Base-by-base conservation (phyloP, 352 stramenopile species). In the Globisporangium takayamanum region DNA sequence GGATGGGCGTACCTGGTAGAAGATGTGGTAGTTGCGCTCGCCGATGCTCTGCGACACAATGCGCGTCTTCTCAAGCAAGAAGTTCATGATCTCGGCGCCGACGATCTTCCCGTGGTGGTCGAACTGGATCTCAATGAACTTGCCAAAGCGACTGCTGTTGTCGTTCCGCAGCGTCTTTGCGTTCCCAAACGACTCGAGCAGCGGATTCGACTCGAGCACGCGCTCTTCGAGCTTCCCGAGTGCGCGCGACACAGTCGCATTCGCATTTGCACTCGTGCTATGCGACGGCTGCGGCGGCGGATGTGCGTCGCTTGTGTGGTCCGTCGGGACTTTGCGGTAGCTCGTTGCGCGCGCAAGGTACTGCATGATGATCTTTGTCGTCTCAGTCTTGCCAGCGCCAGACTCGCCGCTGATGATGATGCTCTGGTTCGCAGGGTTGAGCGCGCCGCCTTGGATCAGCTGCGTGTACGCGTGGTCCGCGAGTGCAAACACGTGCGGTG, bases 91-190 rank as follows among this genome's bases (percentile, higher is more conserved):
- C 68, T 94, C 82, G 18, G 84, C 84, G 22, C 88, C 84, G 2
- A 95, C 83, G 59, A 97, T 97, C 63, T 92, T 95, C 50, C 89
- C 89, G 49, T 95, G 85, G 60, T 94, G 83, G 62, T 95, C 87
- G 68, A 99, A 99, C 50, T 92, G 85, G 64, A 99, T 97, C 74
- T 98, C 91, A 53, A 98, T 98, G 60, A 98, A 98, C 74, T 99
- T 98, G 50, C 96, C 96, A 67, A 99, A 99, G 58, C 96, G 81
- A 74, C 80, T 97, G 25, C 87, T 98, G 67, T 99, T 99, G 72
- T 99, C 95, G 67, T 99, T 99, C 39, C 96, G 77, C 53, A 98
- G 69, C 18, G 96, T 99, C 73, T 98, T 95, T 50, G 88, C 88
- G 59, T 96, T 96, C 50, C 88, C 88, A 66, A 96, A 96, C 14